Base-by-base conservation (phyloP, 2,329 filamentous ascomycete species). In the Mycosphaerelloides madeirae region DNA sequence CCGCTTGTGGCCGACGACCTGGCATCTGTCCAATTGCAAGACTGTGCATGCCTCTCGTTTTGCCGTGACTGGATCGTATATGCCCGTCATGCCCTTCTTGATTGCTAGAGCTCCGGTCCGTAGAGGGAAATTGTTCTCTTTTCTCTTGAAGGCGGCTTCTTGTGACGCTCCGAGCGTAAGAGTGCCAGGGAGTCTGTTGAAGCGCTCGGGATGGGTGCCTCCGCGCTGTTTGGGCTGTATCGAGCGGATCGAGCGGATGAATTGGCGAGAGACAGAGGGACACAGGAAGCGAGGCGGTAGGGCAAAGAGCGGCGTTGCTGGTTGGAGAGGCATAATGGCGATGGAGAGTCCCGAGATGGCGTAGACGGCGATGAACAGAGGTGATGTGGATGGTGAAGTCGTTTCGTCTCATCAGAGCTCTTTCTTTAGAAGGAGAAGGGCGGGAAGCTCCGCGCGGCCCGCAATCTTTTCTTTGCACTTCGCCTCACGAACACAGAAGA, bases 61-160 rank as follows among this genome's bases (percentile, higher is more conserved):
- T 57, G 87, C 85, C 19, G 86, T 85, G 58, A 82, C 79, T 0
- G 78, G 69, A 62, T 89, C 83, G 76, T 85, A 97, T 54, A 96
- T 71, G 48, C 85, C 90, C 33, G 89, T 95, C 87, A 98, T 97
- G 67, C 93, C 93, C 72, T 90, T 91, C 72, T 98, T 98, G 64
- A 83, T 77, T 11, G 85, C 89, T 36, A 98, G 76, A 7, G 87
- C 83, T 22, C 93, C 93, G 2, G 89, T 83, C 20, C 93, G 85
- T 32, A 79, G 70, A 6, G 81, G 80, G 9, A 81, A 73, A 0
- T 74, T 78, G 53, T 72, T 70, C 31, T 73, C 69, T 65, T 77
- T 80, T 38, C 80, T 78, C 44, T 72, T 67, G 44, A 82, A 72
- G 2, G 81, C 81, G n/a, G 78, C 78, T 3, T 74, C 70, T 7